Conservation (phyloP, 2,329 filamentous ascomycete genomes). For the Akanthomyces lecanii region DNA sequence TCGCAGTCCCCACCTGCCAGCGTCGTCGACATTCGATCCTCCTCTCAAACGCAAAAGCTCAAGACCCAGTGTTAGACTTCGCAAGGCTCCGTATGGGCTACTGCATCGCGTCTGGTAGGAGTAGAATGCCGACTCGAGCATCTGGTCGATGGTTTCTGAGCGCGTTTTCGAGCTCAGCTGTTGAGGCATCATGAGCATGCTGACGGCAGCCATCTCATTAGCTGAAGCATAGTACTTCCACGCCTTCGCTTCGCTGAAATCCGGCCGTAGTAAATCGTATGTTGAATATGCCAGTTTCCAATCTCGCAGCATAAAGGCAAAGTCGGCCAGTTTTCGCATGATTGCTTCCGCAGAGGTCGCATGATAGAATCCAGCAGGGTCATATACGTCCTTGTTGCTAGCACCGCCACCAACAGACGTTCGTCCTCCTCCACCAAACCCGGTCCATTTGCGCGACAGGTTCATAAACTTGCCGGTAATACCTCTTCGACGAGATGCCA, state of each 20-base stretch:
- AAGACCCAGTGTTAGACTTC: conserved; percentile 69
- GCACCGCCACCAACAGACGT: conserved; percentile 51
- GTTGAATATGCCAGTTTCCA: conserved; percentile 90
- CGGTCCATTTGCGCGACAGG: conserved; percentile 83
- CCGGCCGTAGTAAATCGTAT: conserved; percentile 82
- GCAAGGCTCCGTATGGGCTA: conserved; percentile 73
- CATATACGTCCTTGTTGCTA: conserved; percentile 65
- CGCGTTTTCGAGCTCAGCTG: conserved; percentile 70
- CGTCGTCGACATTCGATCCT: conserved; percentile 76
- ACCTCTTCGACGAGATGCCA: conserved; percentile 83
- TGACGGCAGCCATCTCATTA: conserved; percentile 91
- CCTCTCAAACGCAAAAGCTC: conserved; percentile 81
- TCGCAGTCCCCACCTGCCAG: conserved; percentile 76
- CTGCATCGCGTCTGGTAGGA: conserved; percentile 85
- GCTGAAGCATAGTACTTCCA: conserved; percentile 93
- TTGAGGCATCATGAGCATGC: conserved; percentile 72
- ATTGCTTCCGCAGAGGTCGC: conserved; percentile 83
- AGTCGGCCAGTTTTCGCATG: conserved; percentile 90
- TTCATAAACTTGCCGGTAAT: conserved; percentile 92
- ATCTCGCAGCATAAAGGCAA: conserved; percentile 93
- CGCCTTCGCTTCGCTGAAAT: conserved; percentile 93
- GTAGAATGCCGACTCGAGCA: conserved; percentile 87
- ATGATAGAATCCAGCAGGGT: conserved; percentile 74
- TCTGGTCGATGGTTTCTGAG: conserved; percentile 75
- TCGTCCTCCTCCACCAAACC: conserved; percentile 67